A percentile compares a stretch with the other conserved stretches of the same genome.
phyloP scores from a whole-genome alignment of 1,284 basidiomycete species.

The Malassezia equina region DNA sequence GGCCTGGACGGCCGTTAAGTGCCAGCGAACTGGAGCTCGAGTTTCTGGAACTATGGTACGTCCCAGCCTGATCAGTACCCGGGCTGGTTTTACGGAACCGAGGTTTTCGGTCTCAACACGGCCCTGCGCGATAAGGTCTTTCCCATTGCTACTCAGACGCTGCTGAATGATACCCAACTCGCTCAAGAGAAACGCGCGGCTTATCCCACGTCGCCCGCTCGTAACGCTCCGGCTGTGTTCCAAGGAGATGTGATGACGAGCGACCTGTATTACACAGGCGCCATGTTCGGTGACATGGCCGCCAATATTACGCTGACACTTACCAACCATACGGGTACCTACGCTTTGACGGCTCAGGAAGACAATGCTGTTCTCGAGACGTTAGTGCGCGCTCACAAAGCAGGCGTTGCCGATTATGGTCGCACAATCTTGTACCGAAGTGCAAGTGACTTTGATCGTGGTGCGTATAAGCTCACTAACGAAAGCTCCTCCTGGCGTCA shows the following conservation, averaged over 20 bases:
- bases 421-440: slow-evolving; percentile 53
- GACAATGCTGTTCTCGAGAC: slow-evolving; percentile 53
- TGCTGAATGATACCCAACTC: slow-evolving; percentile 48
- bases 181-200: slow-evolving; percentile 48
- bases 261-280: slow-evolving; percentile 52
- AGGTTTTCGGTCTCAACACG: slow-evolving; percentile 54
- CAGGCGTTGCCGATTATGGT: slow-evolving; percentile 51
- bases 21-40: slow-evolving; percentile 51
- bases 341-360: slow-evolving; percentile 53
- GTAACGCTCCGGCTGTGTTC: slow-evolving; percentile 46
- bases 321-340: slow-evolving; percentile 49
- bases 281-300: slow-evolving; percentile 36
- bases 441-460: slow-evolving; percentile 14
- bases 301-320: slow-evolving; percentile 51
- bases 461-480: background rate
- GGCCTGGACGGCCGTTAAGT: slow-evolving; percentile 53
- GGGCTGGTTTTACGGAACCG: slow-evolving; percentile 51
- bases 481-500: background rate
- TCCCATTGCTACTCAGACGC: slow-evolving; percentile 46
- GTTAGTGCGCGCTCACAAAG: slow-evolving; percentile 50
- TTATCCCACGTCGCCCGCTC: slow-evolving; percentile 49
- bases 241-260: slow-evolving; percentile 47
- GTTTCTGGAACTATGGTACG: slow-evolving; percentile 51
- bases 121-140: slow-evolving; percentile 50
- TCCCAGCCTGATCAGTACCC: slow-evolving; percentile 47